Base-by-base conservation (phyloP, 371 early-diverging fungal genomes). In the Phascolomyces articulosus region DNA sequence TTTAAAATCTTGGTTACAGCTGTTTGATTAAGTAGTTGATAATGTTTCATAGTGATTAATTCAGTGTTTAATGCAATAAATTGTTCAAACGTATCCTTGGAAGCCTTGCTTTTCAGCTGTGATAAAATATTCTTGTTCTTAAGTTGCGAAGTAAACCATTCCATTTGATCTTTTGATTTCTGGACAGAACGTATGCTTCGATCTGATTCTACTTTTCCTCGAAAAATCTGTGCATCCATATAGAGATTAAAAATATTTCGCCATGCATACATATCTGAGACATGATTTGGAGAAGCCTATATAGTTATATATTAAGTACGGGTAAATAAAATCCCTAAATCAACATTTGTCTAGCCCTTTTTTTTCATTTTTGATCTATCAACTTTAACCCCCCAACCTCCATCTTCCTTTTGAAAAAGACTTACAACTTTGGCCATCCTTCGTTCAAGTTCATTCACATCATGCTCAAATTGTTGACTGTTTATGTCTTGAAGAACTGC, bases 1-100 rank as follows among this genome's bases (percentile, higher is more conserved):
- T 94, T 94, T 23, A 93, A 72, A 13, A 93, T 92, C 73, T 94
- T 94, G 55, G 85, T 84, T 68, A 93, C 86, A 4, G 92, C 92
- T 6, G 88, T 90, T 44, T 88, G 87, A 75, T 94, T 94, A 55
- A 94, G 67, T 29, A 84, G 80, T 63, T 88, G 87, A 68, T 91
- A 90, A 57, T 87, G 87, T 54, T 86, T 88, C 74, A 91, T 81
- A 27, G 83, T 79, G 15, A 91, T 82, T 21, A 93, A 68, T 55
- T 90, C 89, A 10, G 82, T 74, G 65, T 93, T 93, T 23, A 92
- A 73, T 51, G 86, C 75, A 27, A 87, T 75, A 55, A 91, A 90
- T 11, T 84, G 83, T 54, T 80, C 77, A 76, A 87, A 83, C 20
- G 80, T 74, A 28, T 55, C 57, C 63, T 80, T 72, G 58, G 89